Conservation (phyloP, 1,284 basidiomycete genomes). For the Pholiota adiposa region DNA sequence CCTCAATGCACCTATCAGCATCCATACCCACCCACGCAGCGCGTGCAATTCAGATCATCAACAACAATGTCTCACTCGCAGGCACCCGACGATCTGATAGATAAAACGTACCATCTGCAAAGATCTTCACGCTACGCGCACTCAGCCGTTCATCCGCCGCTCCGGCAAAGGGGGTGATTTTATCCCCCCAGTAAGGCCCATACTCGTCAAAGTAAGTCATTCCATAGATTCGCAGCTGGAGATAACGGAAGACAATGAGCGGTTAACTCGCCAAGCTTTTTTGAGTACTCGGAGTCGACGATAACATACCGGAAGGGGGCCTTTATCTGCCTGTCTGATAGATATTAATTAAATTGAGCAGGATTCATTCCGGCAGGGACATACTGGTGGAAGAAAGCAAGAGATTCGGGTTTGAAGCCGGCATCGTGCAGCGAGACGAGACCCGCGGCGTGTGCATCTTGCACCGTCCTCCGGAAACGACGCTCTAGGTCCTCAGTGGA, state of each 20-base stretch:
- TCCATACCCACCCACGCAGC: not conserved
- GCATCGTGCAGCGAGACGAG: constrained; percentile 87
- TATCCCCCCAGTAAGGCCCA: constrained; percentile 75
- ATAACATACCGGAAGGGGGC: constrained; percentile 56
- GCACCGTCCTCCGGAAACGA: constrained; percentile 65
- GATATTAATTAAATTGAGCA: not conserved
- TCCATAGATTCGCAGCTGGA: constrained; percentile 70
- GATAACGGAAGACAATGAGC: not conserved
- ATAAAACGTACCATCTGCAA: constrained; percentile 71
- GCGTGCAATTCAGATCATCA: not conserved
- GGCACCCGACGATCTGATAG: not conserved
- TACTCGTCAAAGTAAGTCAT: constrained; percentile 74
- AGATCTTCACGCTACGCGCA: constrained; percentile 85
- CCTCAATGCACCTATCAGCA: constrained; percentile 71
- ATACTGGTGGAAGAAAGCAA: constrained; percentile 75
- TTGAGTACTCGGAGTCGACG: not conserved
- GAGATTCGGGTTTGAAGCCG: constrained; percentile 65
- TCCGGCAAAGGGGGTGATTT: constrained; percentile 58
- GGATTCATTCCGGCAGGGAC: not conserved
- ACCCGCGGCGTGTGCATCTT: constrained; percentile 69
- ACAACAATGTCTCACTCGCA: not conserved
- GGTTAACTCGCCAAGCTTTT: not conserved
- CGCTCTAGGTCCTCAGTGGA: constrained; percentile 65
- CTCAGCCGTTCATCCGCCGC: constrained; percentile 66
- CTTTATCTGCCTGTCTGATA: constrained; percentile 59